Evolutionary conservation across 1,139 yeast genomes (phyloP).

Genomic region (Wickerhamomyces sp.): DNA sequence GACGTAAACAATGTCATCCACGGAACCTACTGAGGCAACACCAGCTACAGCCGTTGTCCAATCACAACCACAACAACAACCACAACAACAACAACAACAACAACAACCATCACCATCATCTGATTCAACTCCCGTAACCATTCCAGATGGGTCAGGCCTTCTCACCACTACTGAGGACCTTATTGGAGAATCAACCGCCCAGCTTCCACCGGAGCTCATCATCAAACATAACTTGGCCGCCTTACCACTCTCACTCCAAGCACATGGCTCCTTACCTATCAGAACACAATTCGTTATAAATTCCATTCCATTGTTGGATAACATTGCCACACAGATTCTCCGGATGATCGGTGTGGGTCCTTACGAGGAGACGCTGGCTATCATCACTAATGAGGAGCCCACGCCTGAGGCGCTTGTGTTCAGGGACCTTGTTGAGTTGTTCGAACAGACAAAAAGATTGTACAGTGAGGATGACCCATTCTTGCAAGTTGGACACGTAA

Average conservation of each 20-base stretch:
- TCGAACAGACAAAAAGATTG: slow-evolving; percentile 64
- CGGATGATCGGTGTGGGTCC: slow-evolving; percentile 65
- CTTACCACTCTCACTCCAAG: slow-evolving; percentile 50
- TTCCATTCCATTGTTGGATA: slow-evolving; percentile 68
- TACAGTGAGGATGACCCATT: slow-evolving; percentile 66
- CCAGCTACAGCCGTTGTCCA: no score
- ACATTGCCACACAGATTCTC: slow-evolving; percentile 67
- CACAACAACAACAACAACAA: no score
- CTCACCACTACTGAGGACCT: slow-evolving; percentile 19
- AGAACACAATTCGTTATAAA: slow-evolving; percentile 58
- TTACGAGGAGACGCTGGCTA: slow-evolving; percentile 65
- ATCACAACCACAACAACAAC: no score
- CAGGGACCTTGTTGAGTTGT: slow-evolving; percentile 64
- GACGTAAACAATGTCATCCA: no score
- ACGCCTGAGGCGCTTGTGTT: slow-evolving; percentile 61
- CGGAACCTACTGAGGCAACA: no score
- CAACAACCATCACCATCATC: no score
- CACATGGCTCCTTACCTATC: slow-evolving; percentile 53
- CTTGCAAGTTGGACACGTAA: slow-evolving; percentile 48
- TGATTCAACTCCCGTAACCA: no score
- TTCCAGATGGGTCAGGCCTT: slow-evolving; percentile 37
- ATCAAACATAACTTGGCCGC: slow-evolving; percentile 54
- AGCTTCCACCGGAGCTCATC: slow-evolving; percentile 24
- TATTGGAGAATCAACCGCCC: slow-evolving; percentile 10
- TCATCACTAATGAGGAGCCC: slow-evolving; percentile 69